Evolutionary conservation across 2,329 filamentous ascomycete genomes (phyloP).

Genomic region (Xylariaceae sp.): DNA sequence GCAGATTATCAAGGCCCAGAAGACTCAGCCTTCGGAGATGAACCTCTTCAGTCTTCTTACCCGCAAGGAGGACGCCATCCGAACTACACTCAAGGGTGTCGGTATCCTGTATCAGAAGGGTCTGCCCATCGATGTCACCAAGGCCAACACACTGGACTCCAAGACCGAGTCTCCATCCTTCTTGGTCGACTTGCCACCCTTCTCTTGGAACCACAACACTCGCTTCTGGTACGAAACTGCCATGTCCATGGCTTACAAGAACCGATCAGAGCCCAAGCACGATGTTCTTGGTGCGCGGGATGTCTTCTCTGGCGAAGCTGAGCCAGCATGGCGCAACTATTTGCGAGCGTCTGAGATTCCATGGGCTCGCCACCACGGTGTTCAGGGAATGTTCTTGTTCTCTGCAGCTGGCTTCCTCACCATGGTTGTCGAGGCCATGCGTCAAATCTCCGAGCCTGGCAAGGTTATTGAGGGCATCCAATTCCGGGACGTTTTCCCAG

Average conservation of each 20-base stretch:
- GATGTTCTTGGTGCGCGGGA: slow-evolving; percentile 36
- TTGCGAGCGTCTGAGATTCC: slow-evolving; percentile 33
- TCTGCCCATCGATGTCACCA: slow-evolving; percentile 28
- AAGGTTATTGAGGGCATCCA: slow-evolving; percentile 27
- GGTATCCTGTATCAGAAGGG: slow-evolving; percentile 28
- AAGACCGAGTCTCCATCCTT: slow-evolving; percentile 28
- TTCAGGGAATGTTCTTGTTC: slow-evolving; percentile 45
- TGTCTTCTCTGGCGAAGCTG: slow-evolving; percentile 26
- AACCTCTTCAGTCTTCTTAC: slow-evolving; percentile 24
- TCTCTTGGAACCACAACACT: slow-evolving; percentile 43
- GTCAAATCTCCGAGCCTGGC: slow-evolving; percentile 24
- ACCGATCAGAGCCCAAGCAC: slow-evolving; percentile 32
- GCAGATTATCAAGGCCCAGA: slow-evolving; percentile 30
- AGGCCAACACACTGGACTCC: slow-evolving; percentile 30
- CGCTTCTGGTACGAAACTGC: slow-evolving; percentile 38
- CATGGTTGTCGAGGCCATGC: slow-evolving; percentile 34
- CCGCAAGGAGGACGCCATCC: slow-evolving; percentile 30
- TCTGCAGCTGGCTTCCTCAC: slow-evolving; percentile 39
- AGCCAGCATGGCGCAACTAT: slow-evolving; percentile 35
- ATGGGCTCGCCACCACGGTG: slow-evolving; percentile 47
- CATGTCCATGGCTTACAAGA: slow-evolving; percentile 31
- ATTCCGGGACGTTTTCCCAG: slow-evolving; percentile 30
- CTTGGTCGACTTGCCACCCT: slow-evolving; percentile 37
- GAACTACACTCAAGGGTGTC: slow-evolving; percentile 26
- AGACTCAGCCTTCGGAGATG: slow-evolving; percentile 22